phyloP scores from a whole-genome alignment of 2,329 filamentous ascomycete genomes.

The Ustilaginoidea virens region DNA sequence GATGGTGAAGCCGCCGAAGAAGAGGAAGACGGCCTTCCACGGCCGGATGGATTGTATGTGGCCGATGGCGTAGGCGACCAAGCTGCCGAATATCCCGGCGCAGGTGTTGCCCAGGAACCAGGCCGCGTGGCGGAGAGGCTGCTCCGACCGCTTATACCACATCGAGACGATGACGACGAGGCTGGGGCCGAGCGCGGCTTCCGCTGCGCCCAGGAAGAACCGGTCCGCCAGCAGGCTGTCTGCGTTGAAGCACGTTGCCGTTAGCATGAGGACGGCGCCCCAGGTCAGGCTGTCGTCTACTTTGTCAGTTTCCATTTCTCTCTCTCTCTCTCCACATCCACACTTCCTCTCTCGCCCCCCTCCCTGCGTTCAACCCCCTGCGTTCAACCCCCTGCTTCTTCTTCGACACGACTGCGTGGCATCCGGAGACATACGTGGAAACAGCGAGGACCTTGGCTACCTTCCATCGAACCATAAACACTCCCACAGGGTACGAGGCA shows the following conservation, averaged over 20 bases:
- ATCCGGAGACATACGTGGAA: constrained; percentile 6
- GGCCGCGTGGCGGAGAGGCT: constrained; percentile 14
- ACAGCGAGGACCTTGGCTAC: constrained; percentile 13
- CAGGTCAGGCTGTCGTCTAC: constrained; percentile 11
- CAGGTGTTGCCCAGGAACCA: constrained; percentile 19
- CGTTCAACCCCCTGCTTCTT: neutral
- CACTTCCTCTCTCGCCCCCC: too few relatives aligned
- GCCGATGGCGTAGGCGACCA: constrained; percentile 16
- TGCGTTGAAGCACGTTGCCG: constrained; percentile 19
- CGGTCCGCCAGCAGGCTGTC: constrained; percentile 14
- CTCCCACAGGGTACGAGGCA: constrained; percentile 12
- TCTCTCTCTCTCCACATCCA: neutral
- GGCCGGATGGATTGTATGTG: constrained; percentile 9
- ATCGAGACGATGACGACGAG: constrained; percentile 15
- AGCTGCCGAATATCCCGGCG: constrained; percentile 13
- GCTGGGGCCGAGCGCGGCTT: constrained; percentile 15
- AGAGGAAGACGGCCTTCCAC: constrained; percentile 15
- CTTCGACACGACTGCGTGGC: neutral
- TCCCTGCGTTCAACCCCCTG: too few relatives aligned
- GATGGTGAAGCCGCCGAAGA: constrained; percentile 10
- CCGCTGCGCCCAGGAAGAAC: constrained; percentile 18
- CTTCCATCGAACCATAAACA: constrained; percentile 12
- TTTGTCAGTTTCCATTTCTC: neutral
- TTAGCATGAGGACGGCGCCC: constrained; percentile 26
- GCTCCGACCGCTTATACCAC: constrained; percentile 18